phyloP scores from a whole-genome alignment of 2,329 filamentous ascomycete genomes.

The Diaporthe caulivora region DNA sequence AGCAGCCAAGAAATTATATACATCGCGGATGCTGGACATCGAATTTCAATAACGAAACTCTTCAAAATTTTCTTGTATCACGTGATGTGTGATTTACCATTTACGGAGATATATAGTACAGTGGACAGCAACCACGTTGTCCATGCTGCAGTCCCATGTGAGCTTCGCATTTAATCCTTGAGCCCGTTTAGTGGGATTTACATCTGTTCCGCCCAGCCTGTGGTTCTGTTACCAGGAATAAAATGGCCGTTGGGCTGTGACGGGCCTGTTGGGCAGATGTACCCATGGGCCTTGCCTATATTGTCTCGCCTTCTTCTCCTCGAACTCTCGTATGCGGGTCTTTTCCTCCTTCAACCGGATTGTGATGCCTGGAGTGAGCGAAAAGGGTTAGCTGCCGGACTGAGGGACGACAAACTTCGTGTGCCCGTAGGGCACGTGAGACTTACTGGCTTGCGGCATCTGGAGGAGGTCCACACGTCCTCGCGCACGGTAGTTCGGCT shows the following conservation, averaged over 20 bases:
- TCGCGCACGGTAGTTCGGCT: slow-evolving; percentile 80
- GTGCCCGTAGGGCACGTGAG: background rate
- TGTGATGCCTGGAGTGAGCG: slow-evolving; percentile 71
- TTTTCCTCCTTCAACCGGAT: slow-evolving; percentile 93
- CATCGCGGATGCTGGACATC: slow-evolving; percentile 26
- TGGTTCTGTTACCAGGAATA: slow-evolving; percentile 83
- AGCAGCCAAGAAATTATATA: background rate
- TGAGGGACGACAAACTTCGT: background rate
- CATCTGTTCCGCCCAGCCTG: background rate
- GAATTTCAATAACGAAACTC: background rate
- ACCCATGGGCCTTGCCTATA: slow-evolving; percentile 84
- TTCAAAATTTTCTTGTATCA: background rate
- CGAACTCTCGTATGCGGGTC: slow-evolving; percentile 83
- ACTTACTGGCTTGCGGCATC: slow-evolving; percentile 82
- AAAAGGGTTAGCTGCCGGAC: slow-evolving; percentile 14
- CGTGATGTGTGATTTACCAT: background rate
- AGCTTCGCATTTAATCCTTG: background rate
- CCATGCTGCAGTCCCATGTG: background rate
- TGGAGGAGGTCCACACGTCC: slow-evolving; percentile 77
- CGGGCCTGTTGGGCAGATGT: slow-evolving; percentile 86
- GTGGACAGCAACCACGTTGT: background rate
- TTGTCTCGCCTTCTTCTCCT: slow-evolving; percentile 83
- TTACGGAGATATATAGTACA: background rate
- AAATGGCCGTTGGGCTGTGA: slow-evolving; percentile 88
- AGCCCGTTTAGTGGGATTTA: background rate